Evolutionary conservation across 257 asterid genomes (phyloP).

Genomic region (Linderniella brevidens): DNA sequence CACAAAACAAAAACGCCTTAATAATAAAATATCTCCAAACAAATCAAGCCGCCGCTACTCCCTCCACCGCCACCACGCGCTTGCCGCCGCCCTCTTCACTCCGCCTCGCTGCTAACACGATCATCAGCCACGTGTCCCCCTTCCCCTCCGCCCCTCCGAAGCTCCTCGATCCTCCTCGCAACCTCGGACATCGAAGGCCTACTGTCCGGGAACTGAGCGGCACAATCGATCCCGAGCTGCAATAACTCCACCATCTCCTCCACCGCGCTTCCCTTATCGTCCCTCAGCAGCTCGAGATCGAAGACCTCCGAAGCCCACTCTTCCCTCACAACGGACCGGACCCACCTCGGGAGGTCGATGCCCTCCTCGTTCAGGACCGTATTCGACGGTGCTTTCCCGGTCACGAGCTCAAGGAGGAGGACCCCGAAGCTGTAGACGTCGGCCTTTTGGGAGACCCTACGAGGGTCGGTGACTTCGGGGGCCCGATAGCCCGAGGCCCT

Average conservation of each 20-base stretch:
- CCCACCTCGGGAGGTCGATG: constrained; percentile 75
- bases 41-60: too few species aligned
- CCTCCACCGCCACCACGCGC: too few species aligned
- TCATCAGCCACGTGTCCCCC: too few species aligned
- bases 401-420: constrained; percentile 59
- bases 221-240: constrained; percentile 73
- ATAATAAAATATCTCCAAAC: too few species aligned
- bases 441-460: constrained; percentile 55
- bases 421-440: constrained; percentile 73
- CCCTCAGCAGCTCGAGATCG: constrained; percentile 49
- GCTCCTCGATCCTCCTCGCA: constrained; percentile 28
- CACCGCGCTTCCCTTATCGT: constrained; percentile 27
- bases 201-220: constrained; percentile 58
- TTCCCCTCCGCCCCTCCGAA: constrained; percentile 8
- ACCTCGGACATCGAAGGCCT: constrained; percentile 56
- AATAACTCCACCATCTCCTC: constrained; percentile 74
- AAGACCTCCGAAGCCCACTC: constrained; percentile 84
- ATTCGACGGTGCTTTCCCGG: constrained; percentile 80
- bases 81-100: too few species aligned
- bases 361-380: constrained; percentile 77
- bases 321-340: constrained; percentile 54
- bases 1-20: too few species aligned
- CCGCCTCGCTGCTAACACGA: too few species aligned
- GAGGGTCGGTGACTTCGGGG: constrained; percentile 81
- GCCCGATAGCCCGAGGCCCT: constrained; percentile 72